Base-by-base conservation (phyloP, 345 rosid species). In the Sisymbrium irio region DNA sequence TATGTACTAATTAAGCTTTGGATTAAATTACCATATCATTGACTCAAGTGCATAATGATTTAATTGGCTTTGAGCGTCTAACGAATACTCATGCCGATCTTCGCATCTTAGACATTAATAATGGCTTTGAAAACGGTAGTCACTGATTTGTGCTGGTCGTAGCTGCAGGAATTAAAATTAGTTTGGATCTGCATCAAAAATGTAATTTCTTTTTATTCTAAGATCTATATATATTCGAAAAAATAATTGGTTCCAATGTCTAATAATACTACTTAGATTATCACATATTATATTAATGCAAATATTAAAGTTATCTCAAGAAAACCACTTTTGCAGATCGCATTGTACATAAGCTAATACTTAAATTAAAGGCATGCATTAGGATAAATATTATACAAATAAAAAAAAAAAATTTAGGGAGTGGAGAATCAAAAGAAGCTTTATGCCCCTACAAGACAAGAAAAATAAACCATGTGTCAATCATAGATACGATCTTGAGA, bases 391-490 rank as follows among this genome's bases (percentile, higher is more conserved):
- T 42, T 42, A 49, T 36, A 67, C 11, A 51, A 61, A 28, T 49
- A 54, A 44, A 53, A 2, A 35, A n/a, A 15, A 3, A 49, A 73
- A 37, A 56, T 10, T 47, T 28, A 62, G 65, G 39, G 55, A 67
- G 77, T 65, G 78, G 67, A 55, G 78, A 78, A 67, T 72, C 66
- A 51, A 72, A 51, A 53, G 20, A 65, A 57, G 25, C 73, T 73
- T 72, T 46, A 32, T 55, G 67, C 44, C 46, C 40, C 50, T 39
- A 64, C 25, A 33, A 57, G 53, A 32, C 64, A 66, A 60, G 56
- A 71, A 60, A 40, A 50, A 33, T 12, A 56, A 36, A 62, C 73
- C 75, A 69, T 25, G 79, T 69, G 79, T 69, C 79, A 76, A 63
- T 69, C 75, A 69, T 63, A 47, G 66, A 69, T 62, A 56, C 79